Evolutionary conservation across 2,329 filamentous ascomycete genomes (phyloP), one percentile per base, ranked within the genome.

Genomic region (Pseudogymnoascus sp.): DNA sequence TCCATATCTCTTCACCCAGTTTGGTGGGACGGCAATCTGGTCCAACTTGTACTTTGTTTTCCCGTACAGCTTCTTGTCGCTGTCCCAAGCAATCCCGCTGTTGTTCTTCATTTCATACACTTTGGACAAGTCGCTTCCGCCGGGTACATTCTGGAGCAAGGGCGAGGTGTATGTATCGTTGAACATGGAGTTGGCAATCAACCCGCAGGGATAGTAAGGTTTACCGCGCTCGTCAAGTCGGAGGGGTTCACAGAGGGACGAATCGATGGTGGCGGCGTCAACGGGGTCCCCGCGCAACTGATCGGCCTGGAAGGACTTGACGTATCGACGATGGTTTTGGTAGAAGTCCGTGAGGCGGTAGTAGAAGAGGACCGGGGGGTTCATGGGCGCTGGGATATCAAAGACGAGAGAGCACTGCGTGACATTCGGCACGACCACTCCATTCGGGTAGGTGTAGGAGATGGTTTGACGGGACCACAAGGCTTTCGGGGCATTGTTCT

Each of bases 301-400:
- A 59, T 89, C 81, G 62, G 87, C 82, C 70, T 92, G 88, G 70
- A 96, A 88, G 1, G 90, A 96, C 71, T 91, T 89, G 63, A 97
- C 94, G 68, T 99, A 99, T 74, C 93, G 87, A 66, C 94, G 88
- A 73, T 99, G 94, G 73, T 99, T 99, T 76, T 99, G 94, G 78
- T 97, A 97, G 78, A 99, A 99, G 77, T 97, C 96, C 62, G 91
- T 93, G 65, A 99, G 86, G 67, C 89, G 88, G 75, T 99, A 99
- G 79, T 97, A 99, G 75, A 97, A 86, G 64, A 93, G 83, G 9
- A 99, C 89, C 0, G 93, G 92, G 1, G 92, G 84, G 2, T 82
- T 80, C 75, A 99, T 87, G 62, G 86, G 78, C 69, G 93, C 87
- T 1, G 91, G 90, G 7, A 97, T 86, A 36, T 83, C 79, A 75